Conservation (phyloP, 2,329 filamentous ascomycete genomes). For the Bertia moriformis region DNA sequence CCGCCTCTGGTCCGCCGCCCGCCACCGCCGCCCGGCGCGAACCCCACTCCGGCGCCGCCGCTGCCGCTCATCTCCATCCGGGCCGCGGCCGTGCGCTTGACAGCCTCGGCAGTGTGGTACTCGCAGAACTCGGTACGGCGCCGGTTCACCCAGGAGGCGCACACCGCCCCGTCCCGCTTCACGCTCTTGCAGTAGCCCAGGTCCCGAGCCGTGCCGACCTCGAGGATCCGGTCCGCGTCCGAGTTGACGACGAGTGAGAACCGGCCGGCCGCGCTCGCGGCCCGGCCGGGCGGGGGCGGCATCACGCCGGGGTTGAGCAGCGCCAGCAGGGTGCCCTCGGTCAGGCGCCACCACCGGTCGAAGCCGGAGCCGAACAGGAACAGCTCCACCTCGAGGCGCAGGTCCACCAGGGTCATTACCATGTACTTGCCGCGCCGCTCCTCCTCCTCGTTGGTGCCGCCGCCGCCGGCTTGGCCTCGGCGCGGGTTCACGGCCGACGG, state of each 20-base stretch:
- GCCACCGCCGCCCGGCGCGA: too few relatives aligned
- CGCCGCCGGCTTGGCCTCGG: constrained; percentile 28
- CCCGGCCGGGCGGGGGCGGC: constrained; percentile 63
- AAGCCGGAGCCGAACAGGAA: constrained; percentile 88
- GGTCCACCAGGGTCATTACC: constrained; percentile 73
- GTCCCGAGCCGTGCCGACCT: constrained; percentile 73
- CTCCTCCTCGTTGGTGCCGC: constrained; percentile 35
- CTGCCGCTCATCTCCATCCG: constrained; percentile 64
- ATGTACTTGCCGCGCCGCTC: constrained; percentile 76
- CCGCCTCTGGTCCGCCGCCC: too few relatives aligned
- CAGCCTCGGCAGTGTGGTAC: constrained; percentile 72
- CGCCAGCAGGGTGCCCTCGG: constrained; percentile 76
- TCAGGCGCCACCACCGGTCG: constrained; percentile 85
- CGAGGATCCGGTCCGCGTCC: constrained; percentile 76
- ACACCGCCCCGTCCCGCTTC: constrained; percentile 71
- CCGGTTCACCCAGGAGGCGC: constrained; percentile 73
- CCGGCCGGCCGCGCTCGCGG: constrained; percentile 65
- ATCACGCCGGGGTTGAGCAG: constrained; percentile 85
- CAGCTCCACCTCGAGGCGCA: constrained; percentile 80
- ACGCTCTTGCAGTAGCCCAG: constrained; percentile 76
- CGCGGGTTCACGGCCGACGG: constrained; percentile 21
- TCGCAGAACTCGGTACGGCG: constrained; percentile 84
- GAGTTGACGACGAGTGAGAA: constrained; percentile 79
- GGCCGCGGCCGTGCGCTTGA: constrained; percentile 50
- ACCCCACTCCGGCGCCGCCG: constrained; percentile 10